These are phyloP conservation scores for Besnoitia besnoiti DNA, from an alignment of 169 alveolate genomes.

Conservation along the genomic window DNA sequence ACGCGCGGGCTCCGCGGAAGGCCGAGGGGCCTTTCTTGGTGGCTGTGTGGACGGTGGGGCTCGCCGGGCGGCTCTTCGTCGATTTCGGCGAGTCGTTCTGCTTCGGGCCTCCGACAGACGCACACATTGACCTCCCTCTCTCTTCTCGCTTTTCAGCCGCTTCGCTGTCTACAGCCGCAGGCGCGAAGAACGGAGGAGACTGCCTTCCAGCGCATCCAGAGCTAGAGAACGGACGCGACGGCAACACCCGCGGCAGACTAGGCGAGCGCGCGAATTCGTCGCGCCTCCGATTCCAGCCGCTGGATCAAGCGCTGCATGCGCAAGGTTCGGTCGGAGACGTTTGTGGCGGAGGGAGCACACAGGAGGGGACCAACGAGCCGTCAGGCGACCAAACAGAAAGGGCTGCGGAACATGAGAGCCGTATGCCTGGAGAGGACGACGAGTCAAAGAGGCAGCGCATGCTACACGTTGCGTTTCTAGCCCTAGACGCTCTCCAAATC, in stretches of 20 bases:
- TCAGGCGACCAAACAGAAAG: not conserved
- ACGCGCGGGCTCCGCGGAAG: not conserved
- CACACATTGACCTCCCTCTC: constrained; percentile 47
- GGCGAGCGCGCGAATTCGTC: not conserved
- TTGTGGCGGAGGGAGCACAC: no score
- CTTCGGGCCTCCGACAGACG: not conserved
- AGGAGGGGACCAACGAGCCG: not conserved
- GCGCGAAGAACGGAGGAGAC: not conserved
- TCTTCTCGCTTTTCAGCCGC: constrained; percentile 42
- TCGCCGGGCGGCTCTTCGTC: constrained; percentile 60
- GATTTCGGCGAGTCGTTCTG: constrained; percentile 43
- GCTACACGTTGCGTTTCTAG: not conserved
- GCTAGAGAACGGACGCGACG: not conserved
- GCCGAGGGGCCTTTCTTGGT: constrained; percentile 55
- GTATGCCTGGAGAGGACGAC: not conserved
- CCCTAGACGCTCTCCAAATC: not conserved
- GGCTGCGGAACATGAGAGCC: not conserved
- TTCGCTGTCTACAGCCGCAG: constrained; percentile 5
- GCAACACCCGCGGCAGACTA: not conserved
- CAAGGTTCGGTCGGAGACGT: no score
- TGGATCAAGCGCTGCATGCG: not conserved
- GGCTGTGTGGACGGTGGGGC: constrained; percentile 62
- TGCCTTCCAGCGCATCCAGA: not conserved
- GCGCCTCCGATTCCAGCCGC: not conserved
- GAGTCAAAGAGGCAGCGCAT: not conserved